Base-by-base conservation (phyloP, 306 rosid genomes). In the Senna tora region DNA sequence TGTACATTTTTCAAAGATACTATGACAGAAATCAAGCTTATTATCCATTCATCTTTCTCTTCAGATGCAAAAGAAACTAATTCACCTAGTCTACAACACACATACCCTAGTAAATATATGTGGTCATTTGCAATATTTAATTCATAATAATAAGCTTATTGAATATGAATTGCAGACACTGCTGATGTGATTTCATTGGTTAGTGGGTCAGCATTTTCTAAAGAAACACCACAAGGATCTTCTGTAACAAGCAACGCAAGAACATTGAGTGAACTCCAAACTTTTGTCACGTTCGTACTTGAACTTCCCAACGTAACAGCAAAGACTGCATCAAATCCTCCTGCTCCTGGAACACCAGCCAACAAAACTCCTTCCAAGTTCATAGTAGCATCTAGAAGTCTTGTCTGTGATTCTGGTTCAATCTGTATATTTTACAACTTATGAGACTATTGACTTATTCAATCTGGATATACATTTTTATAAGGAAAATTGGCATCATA, bases 271-370 rank as follows among this genome's bases (percentile, higher is more conserved):
- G 84, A 76, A 63, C 72, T 56, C 87, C 98, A 93, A 46, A 81
- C 74, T 79, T 89, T 80, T 9, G 79, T 66, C 74, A 91, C 88
- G 43, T 79, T 81, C 71, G 72, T 76, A 81, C 83, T 68, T 25
- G 95, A 79, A 79, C 81, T 83, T 72, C 99, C 97, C 61, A 94
- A 77, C 53, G 90, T 86, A 71, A 94, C 96, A 12, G 95, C 90
- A 49, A 91, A 94, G 66, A 94, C 82, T 0, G 99, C 99, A 84
- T 94, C 99, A 55, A 82, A 94, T 73, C 99, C 99, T 79, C 99
- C 99, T 36, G 97, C 97, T 67, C 98, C 99, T 30, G 99, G 99
- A 82, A 94, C 97, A 77, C 99, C 99, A 58, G 97, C 96, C 75
- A 94, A 80, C 80, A 94, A 67, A 38, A 94, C 91, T 57, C 99